Evolutionary conservation across 2,329 filamentous ascomycete species (phyloP), one percentile per base, ranked within the genome.

Genomic region (Calonectria fujianensis): DNA sequence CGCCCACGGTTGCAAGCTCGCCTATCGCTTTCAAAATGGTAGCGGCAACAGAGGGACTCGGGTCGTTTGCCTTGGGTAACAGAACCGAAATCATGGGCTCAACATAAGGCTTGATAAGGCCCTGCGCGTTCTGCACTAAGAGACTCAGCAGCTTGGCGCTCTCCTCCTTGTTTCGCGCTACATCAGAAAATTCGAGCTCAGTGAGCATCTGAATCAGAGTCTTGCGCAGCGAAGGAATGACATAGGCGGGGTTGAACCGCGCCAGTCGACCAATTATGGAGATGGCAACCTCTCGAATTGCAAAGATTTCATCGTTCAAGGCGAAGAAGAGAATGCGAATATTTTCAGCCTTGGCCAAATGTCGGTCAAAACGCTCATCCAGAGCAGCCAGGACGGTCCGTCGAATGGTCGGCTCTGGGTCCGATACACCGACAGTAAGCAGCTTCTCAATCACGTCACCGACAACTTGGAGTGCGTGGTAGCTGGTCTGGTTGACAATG

Each of bases 401-500:
- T 74, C 97, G 93, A 77, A 99, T 99, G 78, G 94, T 94, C 18
- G 96, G 91, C 79, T 98, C 95, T 2, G 94, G 93, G 82, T 99
- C 97, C 18, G 96, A 97, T 35, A 99, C 95, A 65, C 96, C 96
- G 50, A 98, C 96, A 0, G 96, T 98, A 75, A 99, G 89, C 0
- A 99, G 91, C 82, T 97, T 98, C 85, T 98, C 96, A 73, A 99
- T 98, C 39, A 99, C 97, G 83, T 99, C 97, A 70, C 96, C 95
- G 59, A 99, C 97, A 35, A 99, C 97, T 83, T 98, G 96, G 51
- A 98, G 95, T 0, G 97, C 96, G 84, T 99, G 97, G 78, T 96
- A 95, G 83, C 97, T 98, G 9, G 96, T 98, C 86, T 99, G 97
- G 81, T 98, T 97, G 81, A 99, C 96, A 78, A 99, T 98, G 0